Conservation (phyloP, 2,329 filamentous ascomycete genomes). For the Kalaharituber pfeilii region DNA sequence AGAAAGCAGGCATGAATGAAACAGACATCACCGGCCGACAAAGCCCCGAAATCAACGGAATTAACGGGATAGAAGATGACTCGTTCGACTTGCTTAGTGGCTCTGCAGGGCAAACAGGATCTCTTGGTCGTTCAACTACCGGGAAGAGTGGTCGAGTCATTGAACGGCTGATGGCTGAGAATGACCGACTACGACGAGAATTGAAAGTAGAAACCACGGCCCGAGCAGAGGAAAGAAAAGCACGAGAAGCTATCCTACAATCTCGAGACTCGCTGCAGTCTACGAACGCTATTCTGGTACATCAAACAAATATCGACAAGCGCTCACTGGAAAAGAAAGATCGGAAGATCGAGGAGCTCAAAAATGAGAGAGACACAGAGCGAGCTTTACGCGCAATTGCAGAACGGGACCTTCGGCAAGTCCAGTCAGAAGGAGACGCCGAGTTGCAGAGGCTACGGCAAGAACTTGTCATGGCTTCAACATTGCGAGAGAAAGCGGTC, state of each 20-base stretch:
- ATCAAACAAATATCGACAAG: slow-evolving; percentile 23
- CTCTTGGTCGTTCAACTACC: slow-evolving; percentile 13
- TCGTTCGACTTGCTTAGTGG: neutral
- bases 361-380: slow-evolving; percentile 21
- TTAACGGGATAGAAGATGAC: neutral
- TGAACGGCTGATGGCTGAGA: slow-evolving; percentile 64
- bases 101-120: neutral
- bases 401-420: slow-evolving; percentile 19
- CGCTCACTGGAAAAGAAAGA: slow-evolving; percentile 21
- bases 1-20: neutral
- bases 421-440: slow-evolving; percentile 18
- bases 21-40: neutral
- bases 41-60: neutral
- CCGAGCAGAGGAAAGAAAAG: slow-evolving; percentile 22
- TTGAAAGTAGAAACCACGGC: slow-evolving; percentile 41
- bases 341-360: slow-evolving; percentile 23
- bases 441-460: slow-evolving; percentile 22
- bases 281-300: slow-evolving; percentile 23
- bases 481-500: slow-evolving; percentile 17
- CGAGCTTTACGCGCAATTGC: slow-evolving; percentile 17
- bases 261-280: slow-evolving; percentile 22
- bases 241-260: slow-evolving; percentile 22
- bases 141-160: slow-evolving; percentile 65
- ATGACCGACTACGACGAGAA: slow-evolving; percentile 59
- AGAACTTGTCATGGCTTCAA: slow-evolving; percentile 18